A percentile compares a stretch with the other conserved stretches of the same genome.
phyloP scores from a whole-genome alignment of 345 rosid genomes.

The Linum lewisii region DNA sequence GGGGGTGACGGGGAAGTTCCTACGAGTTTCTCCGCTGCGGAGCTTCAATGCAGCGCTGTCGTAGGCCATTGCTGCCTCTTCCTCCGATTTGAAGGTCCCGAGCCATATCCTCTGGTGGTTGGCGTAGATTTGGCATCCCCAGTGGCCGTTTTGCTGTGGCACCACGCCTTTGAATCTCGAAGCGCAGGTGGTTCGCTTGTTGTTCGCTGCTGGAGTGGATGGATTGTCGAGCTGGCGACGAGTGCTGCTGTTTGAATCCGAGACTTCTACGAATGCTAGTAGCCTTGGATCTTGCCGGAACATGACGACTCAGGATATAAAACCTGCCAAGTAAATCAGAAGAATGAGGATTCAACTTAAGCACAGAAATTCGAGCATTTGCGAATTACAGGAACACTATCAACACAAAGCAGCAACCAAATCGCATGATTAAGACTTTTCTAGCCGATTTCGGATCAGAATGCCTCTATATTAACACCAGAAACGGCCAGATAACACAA shows the following conservation, averaged over 20 bases:
- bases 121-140: conserved; percentile 66
- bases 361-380: too few relatives aligned
- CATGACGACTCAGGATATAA: conserved; percentile 3
- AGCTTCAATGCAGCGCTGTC: conserved; percentile 55
- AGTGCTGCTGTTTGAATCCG: conserved; percentile 30
- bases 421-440: too few relatives aligned
- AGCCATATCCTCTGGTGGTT: conserved; percentile 53
- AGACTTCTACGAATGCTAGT: conserved; percentile 14
- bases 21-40: conserved; percentile 26
- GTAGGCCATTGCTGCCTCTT: conserved; percentile 61
- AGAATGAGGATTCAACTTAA: too few relatives aligned
- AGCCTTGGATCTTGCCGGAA: conserved; percentile 16
- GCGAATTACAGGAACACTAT: too few relatives aligned
- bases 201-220: neutral
- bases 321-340: neutral
- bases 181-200: conserved; percentile 16
- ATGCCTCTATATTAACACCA: too few relatives aligned
- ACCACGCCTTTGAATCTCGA: conserved; percentile 51
- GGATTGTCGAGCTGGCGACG: conserved; percentile 6
- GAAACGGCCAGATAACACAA: too few relatives aligned
- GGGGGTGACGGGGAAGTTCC: conserved; percentile 33
- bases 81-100: conserved; percentile 54
- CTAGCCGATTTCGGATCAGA: too few relatives aligned
- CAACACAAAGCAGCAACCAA: too few relatives aligned
- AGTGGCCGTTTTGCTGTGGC: conserved; percentile 45